A percentile compares a stretch with the other conserved stretches of the same genome.
phyloP scores from a whole-genome alignment of 1,139 yeast species.

The Kazachstania sp. region DNA sequence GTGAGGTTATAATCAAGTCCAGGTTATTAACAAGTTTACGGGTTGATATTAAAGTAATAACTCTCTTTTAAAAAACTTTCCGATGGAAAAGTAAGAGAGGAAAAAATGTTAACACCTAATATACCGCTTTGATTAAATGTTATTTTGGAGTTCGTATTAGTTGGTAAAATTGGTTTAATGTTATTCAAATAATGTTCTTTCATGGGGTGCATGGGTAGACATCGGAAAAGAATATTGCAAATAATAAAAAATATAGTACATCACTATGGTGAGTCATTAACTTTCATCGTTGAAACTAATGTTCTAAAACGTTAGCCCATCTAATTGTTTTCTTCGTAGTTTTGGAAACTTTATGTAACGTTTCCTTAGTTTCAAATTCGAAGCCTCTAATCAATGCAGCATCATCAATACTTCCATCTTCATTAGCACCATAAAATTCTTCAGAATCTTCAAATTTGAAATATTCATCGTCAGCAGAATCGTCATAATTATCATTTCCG shows the following conservation, averaged over 20 bases:
- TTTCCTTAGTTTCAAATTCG: slow-evolving; percentile 5
- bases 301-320: slow-evolving; percentile 45
- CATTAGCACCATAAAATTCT: background rate
- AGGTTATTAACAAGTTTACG: too few relatives aligned
- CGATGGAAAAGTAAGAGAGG: too few relatives aligned
- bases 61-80: background rate
- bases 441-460: slow-evolving; percentile 1
- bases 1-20: background rate
- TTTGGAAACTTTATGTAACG: background rate
- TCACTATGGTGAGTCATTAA: background rate
- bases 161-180: too few relatives aligned
- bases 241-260: too few relatives aligned
- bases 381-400: slow-evolving; percentile 14
- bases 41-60: background rate
- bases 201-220: too few relatives aligned
- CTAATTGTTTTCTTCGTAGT: slow-evolving; percentile 16
- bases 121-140: too few relatives aligned
- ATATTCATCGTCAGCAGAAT: background rate
- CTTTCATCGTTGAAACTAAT: background rate
- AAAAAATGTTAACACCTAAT: too few relatives aligned
- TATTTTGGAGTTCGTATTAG: too few relatives aligned
- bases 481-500: slow-evolving; percentile 5
- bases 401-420: slow-evolving; percentile 6
- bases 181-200: too few relatives aligned
- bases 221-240: too few relatives aligned